Evolutionary conservation across 2,329 filamentous ascomycete genomes (phyloP).

Genomic region (Sporothrix brasiliensis): DNA sequence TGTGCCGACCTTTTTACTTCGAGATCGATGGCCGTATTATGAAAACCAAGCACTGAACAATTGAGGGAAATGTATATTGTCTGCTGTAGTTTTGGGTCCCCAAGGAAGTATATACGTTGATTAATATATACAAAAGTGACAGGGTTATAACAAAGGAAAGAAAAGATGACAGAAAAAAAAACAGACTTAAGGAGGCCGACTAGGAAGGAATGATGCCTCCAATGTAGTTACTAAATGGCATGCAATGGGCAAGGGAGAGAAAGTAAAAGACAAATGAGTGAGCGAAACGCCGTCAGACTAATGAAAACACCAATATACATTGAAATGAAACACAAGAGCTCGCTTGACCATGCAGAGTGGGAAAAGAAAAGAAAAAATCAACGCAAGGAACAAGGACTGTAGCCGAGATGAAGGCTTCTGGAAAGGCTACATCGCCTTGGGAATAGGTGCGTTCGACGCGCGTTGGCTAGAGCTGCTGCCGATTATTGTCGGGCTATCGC

Average conservation of each 20-base stretch:
- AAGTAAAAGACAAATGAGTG: conserved; percentile 5
- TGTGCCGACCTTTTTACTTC: not conserved
- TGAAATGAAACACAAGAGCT: not conserved
- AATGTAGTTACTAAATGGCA: not conserved
- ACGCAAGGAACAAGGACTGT: not conserved
- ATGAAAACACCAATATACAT: not conserved
- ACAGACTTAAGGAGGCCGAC: not conserved
- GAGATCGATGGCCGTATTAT: not conserved
- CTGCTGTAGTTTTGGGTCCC: not conserved
- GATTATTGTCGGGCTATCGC: conserved; percentile 46
- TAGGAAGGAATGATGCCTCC: not conserved
- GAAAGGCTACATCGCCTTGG: conserved; percentile 42
- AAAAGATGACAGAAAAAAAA: conserved; percentile 4
- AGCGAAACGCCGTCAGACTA: conserved; percentile 7
- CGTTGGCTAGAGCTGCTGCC: conserved; percentile 46
- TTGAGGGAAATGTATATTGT: not conserved
- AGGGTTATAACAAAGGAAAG: conserved; percentile 1
- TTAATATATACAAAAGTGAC: conserved; percentile 5
- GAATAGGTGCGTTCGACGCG: conserved; percentile 36
- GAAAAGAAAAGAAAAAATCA: not conserved
- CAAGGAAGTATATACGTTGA: not conserved
- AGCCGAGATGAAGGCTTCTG: not conserved
- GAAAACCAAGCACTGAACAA: not conserved
- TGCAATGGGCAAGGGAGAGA: not conserved
- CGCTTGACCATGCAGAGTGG: conserved; percentile 5